A percentile compares a stretch with the other conserved stretches of the same genome.
phyloP scores from a whole-genome alignment of 2,329 filamentous ascomycete species.

The Calonectria pseudoturangicola region DNA sequence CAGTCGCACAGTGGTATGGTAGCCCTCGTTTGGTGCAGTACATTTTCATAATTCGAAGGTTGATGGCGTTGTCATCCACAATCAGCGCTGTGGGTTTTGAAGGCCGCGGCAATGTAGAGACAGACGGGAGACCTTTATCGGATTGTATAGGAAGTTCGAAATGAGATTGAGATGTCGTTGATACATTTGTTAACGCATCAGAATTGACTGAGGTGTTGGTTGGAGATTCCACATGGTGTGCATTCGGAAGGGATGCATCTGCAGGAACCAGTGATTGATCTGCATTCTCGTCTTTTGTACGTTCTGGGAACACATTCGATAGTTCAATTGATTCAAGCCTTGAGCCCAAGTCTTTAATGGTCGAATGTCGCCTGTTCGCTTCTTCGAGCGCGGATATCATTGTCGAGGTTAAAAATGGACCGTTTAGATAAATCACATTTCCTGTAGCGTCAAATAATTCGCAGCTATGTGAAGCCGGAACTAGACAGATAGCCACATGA shows the following conservation, averaged over 20 bases:
- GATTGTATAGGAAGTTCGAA: neutral
- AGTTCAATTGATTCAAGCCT: neutral
- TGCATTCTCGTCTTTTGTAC: neutral
- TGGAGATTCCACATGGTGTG: neutral
- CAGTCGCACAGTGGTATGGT: conserved; percentile 63
- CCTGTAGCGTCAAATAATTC: neutral
- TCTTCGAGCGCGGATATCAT: conserved; percentile 42
- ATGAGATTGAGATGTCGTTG: neutral
- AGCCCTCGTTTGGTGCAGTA: conserved; percentile 66
- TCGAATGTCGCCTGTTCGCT: conserved; percentile 29
- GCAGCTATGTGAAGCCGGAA: conserved; percentile 26
- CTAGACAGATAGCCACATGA: conserved; percentile 45
- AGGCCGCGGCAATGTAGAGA: neutral
- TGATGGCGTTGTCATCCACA: conserved; percentile 69
- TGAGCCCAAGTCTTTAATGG: neutral
- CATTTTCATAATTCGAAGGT: conserved; percentile 68
- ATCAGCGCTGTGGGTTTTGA: conserved; percentile 58
- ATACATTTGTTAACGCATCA: neutral
- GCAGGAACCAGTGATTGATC: neutral
- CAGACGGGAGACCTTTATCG: neutral
- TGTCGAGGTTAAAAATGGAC: conserved; percentile 35
- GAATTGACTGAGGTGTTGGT: neutral
- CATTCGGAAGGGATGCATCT: neutral
- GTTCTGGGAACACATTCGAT: neutral
- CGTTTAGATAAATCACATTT: conserved; percentile 44